These are phyloP conservation scores for Geosiphon pyriformis DNA, from an alignment of 192 early-diverging fungal genomes.

Conservation along the genomic window DNA sequence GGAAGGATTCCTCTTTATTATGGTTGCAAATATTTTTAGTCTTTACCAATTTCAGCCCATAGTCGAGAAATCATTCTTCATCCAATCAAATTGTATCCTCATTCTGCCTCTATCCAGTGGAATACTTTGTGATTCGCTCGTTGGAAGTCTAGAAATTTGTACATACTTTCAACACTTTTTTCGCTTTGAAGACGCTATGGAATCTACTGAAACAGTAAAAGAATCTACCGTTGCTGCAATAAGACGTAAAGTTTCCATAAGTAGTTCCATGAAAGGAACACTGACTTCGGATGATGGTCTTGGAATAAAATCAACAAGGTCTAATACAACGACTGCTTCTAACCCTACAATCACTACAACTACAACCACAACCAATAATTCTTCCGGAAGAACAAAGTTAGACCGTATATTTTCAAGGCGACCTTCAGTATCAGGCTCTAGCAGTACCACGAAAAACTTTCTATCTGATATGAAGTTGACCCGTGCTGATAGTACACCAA, in stretches of 20 bases:
- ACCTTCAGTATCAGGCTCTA: conserved; percentile 5
- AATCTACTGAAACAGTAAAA: not conserved
- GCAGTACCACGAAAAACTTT: not conserved
- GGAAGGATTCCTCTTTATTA: too few species aligned
- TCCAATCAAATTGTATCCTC: too few species aligned
- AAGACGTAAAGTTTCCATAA: conserved; percentile 9
- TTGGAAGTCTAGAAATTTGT: too few species aligned
- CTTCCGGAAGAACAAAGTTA: not conserved
- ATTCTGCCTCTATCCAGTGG: too few species aligned
- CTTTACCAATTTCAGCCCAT: too few species aligned
- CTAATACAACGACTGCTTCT: not conserved
- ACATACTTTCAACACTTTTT: too few species aligned
- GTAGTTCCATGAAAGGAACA: conserved; percentile 2
- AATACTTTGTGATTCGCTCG: too few species aligned
- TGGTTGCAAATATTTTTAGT: too few species aligned
- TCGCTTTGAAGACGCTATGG: too few species aligned
- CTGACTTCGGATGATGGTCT: conserved; percentile 5
- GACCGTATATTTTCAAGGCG: conserved; percentile 16
- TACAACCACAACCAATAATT: not conserved
- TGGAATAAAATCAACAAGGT: not conserved
- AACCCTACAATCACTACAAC: not conserved
- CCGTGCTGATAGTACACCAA: not conserved
- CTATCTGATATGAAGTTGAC: not conserved
- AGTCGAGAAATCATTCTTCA: too few species aligned
- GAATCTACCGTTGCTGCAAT: conserved; percentile 3